Conservation (phyloP, 2,329 filamentous ascomycete genomes). For the Zasmidium cellare region DNA sequence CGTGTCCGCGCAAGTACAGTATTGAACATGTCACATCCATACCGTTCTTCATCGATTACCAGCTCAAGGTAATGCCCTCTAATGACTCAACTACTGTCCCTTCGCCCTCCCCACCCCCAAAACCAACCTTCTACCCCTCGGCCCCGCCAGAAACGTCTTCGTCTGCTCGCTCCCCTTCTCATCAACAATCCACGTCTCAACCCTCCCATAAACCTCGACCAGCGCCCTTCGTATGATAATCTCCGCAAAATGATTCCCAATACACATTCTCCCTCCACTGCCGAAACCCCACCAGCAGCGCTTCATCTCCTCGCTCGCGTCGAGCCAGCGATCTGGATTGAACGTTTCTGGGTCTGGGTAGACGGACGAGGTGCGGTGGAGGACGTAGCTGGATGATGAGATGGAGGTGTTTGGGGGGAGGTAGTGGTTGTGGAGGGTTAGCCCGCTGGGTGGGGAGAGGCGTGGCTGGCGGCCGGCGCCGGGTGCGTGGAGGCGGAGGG, state of each 20-base stretch:
- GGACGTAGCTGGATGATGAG: slow-evolving; percentile 41
- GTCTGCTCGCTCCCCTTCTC: background rate
- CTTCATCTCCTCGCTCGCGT: slow-evolving; percentile 29
- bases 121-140: slow-evolving; percentile 1
- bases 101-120: background rate
- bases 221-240: background rate
- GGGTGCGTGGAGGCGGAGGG: slow-evolving; percentile 62
- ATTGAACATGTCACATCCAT: too few species aligned
- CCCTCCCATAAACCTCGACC: background rate
- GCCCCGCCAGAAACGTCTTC: background rate
- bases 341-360: slow-evolving; percentile 39
- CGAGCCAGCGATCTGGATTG: slow-evolving; percentile 40
- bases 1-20: too few species aligned
- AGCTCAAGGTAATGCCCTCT: too few species aligned
- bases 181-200: background rate
- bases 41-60: too few species aligned
- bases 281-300: slow-evolving; percentile 52
- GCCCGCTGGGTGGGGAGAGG: background rate
- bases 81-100: background rate
- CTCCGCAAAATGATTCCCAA: slow-evolving; percentile 33
- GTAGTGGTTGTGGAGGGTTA: slow-evolving; percentile 25
- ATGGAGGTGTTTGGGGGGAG: slow-evolving; percentile 39
- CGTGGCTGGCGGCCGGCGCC: slow-evolving; percentile 55
- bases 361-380: slow-evolving; percentile 44
- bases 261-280: slow-evolving; percentile 48